A percentile compares a stretch with the other conserved stretches of the same genome.
Conservation (phyloP, 2,329 filamentous ascomycete genomes). For the Beauveria sp. region DNA sequence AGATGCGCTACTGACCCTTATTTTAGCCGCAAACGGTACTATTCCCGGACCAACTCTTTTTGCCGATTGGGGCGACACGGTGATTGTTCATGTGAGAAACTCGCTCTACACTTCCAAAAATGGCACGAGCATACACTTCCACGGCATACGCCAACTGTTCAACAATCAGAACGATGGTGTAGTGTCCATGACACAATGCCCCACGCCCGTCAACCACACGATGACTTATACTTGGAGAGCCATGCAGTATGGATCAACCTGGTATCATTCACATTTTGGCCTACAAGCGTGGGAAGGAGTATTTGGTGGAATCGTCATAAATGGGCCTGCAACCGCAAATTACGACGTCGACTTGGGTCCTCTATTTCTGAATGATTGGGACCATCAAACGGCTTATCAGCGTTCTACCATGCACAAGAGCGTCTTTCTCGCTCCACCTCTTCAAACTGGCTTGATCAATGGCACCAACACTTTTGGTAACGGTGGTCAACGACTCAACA, state of each 20-base stretch:
- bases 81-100: slow-evolving; percentile 38
- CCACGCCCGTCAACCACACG: slow-evolving; percentile 41
- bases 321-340: slow-evolving; percentile 49
- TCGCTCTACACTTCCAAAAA: slow-evolving; percentile 21
- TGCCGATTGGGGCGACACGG: slow-evolving; percentile 45
- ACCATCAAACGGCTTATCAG: slow-evolving; percentile 24
- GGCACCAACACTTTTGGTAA: background rate
- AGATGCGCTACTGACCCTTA: background rate
- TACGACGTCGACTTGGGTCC: slow-evolving; percentile 58
- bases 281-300: slow-evolving; percentile 33
- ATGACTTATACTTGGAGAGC: slow-evolving; percentile 53
- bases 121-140: slow-evolving; percentile 49
- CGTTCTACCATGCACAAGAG: background rate
- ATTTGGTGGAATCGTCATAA: slow-evolving; percentile 52
- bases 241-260: slow-evolving; percentile 51
- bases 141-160: slow-evolving; percentile 53
- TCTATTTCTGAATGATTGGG: slow-evolving; percentile 53
- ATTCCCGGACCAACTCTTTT: slow-evolving; percentile 57
- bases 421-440: background rate
- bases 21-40: slow-evolving; percentile 38
- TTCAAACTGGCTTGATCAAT: background rate
- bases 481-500: slow-evolving; percentile 26
- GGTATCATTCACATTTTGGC: slow-evolving; percentile 50
- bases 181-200: slow-evolving; percentile 47
- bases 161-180: slow-evolving; percentile 55